Conservation (phyloP, 352 stramenopile species). For the Elongisporangium anandrum region DNA sequence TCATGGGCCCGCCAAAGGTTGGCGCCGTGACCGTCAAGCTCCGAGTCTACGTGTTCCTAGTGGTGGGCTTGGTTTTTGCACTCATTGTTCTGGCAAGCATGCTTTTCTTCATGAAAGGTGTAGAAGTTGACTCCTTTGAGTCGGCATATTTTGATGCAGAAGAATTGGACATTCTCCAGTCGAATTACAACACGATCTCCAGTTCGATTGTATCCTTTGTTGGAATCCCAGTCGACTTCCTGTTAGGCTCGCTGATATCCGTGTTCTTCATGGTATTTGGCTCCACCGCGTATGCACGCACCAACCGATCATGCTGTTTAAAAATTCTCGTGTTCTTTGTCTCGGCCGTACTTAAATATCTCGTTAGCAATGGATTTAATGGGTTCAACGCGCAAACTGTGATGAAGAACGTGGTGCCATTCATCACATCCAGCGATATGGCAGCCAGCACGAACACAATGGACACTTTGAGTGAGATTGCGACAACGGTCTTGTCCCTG, state of each 20-base stretch:
- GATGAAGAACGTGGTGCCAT: background rate
- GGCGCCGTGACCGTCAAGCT: background rate
- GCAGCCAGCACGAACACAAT: background rate
- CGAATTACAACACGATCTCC: background rate
- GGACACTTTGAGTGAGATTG: background rate
- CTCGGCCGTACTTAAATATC: background rate
- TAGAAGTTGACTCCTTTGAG: background rate
- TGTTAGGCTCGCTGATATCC: background rate
- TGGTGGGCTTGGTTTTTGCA: background rate
- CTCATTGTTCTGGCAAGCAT: background rate
- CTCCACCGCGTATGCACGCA: background rate
- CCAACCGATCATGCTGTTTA: background rate
- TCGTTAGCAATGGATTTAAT: background rate
- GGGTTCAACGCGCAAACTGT: background rate
- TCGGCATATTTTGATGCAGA: background rate
- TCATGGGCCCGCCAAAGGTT: no score
- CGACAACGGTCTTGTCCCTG: background rate
- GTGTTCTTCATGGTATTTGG: background rate
- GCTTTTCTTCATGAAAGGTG: background rate
- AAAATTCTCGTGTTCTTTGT: background rate
- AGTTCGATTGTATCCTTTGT: background rate
- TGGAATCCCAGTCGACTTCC: background rate
- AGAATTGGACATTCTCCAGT: background rate
- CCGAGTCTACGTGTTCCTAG: no score
- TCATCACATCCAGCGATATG: background rate